Evolutionary conservation across 768 basidiomycete genomes (phyloP).

Genomic region (Rhizopogon vulgaris): DNA sequence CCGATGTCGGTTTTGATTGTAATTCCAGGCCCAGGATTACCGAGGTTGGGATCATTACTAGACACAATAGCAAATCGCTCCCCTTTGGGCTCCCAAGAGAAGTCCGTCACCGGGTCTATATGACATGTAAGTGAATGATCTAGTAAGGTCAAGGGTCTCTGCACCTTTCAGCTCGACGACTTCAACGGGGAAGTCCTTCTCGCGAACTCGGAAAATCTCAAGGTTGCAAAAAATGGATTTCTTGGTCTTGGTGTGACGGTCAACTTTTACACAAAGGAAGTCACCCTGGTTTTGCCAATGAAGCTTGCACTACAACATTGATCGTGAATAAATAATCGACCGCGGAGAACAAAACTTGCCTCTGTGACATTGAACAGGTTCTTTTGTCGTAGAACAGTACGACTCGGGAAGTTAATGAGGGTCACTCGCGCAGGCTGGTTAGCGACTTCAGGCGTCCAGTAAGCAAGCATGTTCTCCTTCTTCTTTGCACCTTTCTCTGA

Average conservation of each 20-base stretch:
- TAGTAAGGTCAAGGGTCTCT: conserved; percentile 1
- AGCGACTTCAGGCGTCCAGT: conserved; percentile 95
- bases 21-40: conserved; percentile 82
- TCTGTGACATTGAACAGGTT: conserved; percentile 98
- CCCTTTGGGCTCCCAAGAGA: conserved; percentile 99
- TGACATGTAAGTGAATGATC: neutral
- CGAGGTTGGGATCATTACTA: conserved; percentile 88
- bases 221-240: conserved; percentile 98
- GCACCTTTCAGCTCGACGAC: conserved; percentile 94
- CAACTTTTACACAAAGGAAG: conserved; percentile 98
- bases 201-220: conserved; percentile 94
- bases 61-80: conserved; percentile 95
- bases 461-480: conserved; percentile 90
- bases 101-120: conserved; percentile 87
- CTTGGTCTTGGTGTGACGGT: conserved; percentile 97
- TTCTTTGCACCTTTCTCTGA: conserved; percentile 52
- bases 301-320: conserved; percentile 73
- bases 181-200: conserved; percentile 97
- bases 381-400: conserved; percentile 82
- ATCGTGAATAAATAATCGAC: conserved; percentile 1
- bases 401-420: conserved; percentile 83
- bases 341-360: conserved; percentile 40
- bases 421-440: conserved; percentile 98
- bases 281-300: conserved; percentile 99
- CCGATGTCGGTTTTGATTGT: conserved; percentile 95